Percentiles rank a stretch among this genome's conserved stretches.
Conservation (phyloP, 2,329 filamentous ascomycete genomes). For the Atkinsonella hypoxylon region DNA sequence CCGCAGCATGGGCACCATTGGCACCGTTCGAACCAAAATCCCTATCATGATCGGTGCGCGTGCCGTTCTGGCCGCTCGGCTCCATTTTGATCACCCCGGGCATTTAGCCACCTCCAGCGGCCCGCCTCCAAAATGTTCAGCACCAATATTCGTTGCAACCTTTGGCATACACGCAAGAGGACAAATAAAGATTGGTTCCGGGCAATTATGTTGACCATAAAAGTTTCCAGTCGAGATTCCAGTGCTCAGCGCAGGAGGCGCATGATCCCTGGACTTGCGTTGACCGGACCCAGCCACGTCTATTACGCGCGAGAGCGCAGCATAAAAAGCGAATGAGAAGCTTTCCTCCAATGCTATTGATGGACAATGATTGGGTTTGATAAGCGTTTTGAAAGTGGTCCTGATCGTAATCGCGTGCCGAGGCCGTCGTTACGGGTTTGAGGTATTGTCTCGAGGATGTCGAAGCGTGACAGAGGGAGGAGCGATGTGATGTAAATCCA, state of each 20-base stretch:
- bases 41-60: constrained; percentile 45
- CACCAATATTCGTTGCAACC: neutral
- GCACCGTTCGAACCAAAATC: constrained; percentile 30
- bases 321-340: neutral
- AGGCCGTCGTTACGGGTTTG: neutral
- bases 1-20: constrained; percentile 24
- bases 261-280: constrained; percentile 4
- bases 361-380: neutral
- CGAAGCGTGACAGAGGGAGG: constrained; percentile 1
- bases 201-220: neutral
- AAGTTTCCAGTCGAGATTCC: neutral
- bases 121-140: neutral
- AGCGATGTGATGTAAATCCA: neutral
- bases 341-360: neutral
- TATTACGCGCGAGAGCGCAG: neutral
- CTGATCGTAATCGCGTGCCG: neutral
- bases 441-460: constrained; percentile 1
- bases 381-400: neutral
- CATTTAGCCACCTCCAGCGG: constrained; percentile 24
- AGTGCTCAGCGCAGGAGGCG: constrained; percentile 5
- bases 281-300: neutral
- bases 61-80: constrained; percentile 39
- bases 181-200: neutral
- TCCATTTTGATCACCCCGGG: constrained; percentile 44
- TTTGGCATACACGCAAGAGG: neutral